Conservation (phyloP, 2,329 filamentous ascomycete genomes). For the Phialemoniopsis sp. region DNA sequence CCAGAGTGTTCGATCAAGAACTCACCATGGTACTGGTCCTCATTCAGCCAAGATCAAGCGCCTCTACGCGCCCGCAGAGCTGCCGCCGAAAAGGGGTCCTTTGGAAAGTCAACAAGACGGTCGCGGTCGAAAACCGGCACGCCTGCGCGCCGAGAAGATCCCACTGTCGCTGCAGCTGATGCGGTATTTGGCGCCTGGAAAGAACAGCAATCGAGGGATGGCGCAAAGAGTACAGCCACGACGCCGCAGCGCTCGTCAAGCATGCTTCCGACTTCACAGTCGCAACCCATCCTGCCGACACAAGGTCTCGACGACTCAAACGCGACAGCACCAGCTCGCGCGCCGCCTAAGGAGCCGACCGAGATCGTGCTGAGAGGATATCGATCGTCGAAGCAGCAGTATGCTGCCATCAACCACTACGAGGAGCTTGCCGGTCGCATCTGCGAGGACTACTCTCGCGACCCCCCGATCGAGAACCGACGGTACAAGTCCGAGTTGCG, state of each 20-base stretch:
- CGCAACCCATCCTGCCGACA: conserved; percentile 23
- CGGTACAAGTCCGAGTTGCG: conserved; percentile 72
- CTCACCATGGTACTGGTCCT: no score
- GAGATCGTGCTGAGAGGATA: conserved; percentile 88
- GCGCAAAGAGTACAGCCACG: conserved; percentile 12
- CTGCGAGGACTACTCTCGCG: conserved; percentile 89
- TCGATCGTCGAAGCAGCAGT: conserved; percentile 60
- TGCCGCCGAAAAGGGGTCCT: conserved; percentile 59
- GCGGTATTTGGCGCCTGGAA: conserved; percentile 58
- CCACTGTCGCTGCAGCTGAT: conserved; percentile 58
- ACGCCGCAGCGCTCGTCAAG: conserved; percentile 27
- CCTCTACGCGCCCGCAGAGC: conserved; percentile 31
- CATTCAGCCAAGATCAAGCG: conserved; percentile 38
- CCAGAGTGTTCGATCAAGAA: no score
- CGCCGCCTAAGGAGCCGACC: conserved; percentile 41
- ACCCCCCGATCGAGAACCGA: conserved; percentile 66
- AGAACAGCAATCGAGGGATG: conserved; percentile 19
- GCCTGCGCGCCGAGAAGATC: conserved; percentile 55
- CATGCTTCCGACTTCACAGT: conserved; percentile 18
- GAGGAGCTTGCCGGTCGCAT: conserved; percentile 82
- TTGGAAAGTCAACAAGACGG: conserved; percentile 62
- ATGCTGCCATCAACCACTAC: conserved; percentile 85
- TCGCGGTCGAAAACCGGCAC: conserved; percentile 60
- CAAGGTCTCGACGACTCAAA: conserved; percentile 20
- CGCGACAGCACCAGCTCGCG: conserved; percentile 13